Evolutionary conservation across 169 alveolate species (phyloP).

Genomic region (Eimeria praecox): DNA sequence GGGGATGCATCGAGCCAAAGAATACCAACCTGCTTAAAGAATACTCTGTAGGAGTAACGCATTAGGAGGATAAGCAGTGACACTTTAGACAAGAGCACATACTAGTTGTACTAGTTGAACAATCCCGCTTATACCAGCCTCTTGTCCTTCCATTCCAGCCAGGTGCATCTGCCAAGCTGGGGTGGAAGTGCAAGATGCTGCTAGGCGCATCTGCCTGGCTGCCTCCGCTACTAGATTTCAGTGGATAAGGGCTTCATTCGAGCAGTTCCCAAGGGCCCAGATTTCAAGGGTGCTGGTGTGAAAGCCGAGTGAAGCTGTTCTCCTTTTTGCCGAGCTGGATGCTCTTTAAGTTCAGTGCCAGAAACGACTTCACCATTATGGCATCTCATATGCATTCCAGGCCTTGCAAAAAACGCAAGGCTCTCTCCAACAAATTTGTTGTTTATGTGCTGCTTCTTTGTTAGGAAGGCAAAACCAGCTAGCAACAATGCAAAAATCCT

Average conservation of each 20-base stretch:
- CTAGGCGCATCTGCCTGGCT: not conserved
- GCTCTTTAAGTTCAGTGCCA: not conserved
- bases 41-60: not conserved
- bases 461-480: not conserved
- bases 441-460: not conserved
- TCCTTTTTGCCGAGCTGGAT: not conserved
- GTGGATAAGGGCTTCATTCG: not conserved
- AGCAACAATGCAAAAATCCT: not conserved
- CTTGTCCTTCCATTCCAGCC: not conserved
- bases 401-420: not conserved
- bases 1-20: not conserved
- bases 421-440: not conserved
- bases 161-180: not conserved
- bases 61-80: not conserved
- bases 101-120: not conserved
- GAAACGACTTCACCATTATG: not conserved
- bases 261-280: not conserved
- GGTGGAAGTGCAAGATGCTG: too few relatives aligned
- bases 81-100: not conserved
- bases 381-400: not conserved
- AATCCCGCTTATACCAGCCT: not conserved
- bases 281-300: not conserved
- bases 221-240: not conserved
- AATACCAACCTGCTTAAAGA: not conserved
- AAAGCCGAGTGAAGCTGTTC: not conserved